Evolutionary conservation across 2,329 filamentous ascomycete species (phyloP), one percentile per base, ranked within the genome.

Genomic region (Pseudopyricularia cyperi): DNA sequence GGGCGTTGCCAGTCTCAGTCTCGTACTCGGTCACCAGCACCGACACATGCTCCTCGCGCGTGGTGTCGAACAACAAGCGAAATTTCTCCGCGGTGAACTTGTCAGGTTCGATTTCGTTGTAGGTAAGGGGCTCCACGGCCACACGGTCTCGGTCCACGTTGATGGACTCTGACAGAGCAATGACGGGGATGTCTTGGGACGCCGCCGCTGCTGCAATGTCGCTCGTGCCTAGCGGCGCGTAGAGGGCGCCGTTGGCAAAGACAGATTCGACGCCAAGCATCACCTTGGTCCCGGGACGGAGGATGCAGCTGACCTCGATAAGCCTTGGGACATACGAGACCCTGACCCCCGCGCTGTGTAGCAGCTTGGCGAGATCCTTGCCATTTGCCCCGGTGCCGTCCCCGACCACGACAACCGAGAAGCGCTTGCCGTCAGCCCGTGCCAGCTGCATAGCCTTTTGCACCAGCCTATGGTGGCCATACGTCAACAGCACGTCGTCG

Each of bases 21-120:
- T 97, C 82, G 50, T 97, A 83, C 69, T 98, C 93, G 3, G 89
- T 96, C 49, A 97, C 82, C 39, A 98, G 84, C 67, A 90, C 86
- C 37, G 87, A 84, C 57, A 97, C 83, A 62, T 89, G 90, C 60
- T 88, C 85, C 4, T 88, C 87, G 14, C 85, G 86, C 1, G 93
- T 98, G 48, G 91, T 87, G 65, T 98, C 93, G 63, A 95, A 96
- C 68, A 97, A 80, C 55, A 96, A 76, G 17, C 78, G 67, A 63
- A 80, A 79, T 3, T 67, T 69, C 37, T 71, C 70, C 17, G 69
- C 68, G 15, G 73, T 71, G 69, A 69, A 88, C 75, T 66, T 85
- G 80, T 67, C 88, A 62, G 65, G 90, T 76, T 68, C 89, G 56
- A 96, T 84, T 71, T 98, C 93, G 66, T 98, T 98, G 61, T 89